These are phyloP conservation scores for Aaosphaeria pasadenensis DNA, from an alignment of 2,329 filamentous ascomycete genomes.

Conservation along the genomic window DNA sequence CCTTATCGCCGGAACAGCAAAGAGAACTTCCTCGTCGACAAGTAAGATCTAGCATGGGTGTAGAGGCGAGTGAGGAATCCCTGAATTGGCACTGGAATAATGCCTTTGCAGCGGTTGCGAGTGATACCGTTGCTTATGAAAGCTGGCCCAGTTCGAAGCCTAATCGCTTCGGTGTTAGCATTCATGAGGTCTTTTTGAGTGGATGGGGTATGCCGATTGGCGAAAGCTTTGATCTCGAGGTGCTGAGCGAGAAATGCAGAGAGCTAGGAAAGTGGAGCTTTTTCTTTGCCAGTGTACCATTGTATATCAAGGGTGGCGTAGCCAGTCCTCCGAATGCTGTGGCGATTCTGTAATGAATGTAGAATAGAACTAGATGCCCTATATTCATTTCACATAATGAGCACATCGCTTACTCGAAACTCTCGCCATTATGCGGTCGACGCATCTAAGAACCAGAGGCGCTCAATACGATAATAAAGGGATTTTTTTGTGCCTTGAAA, in stretches of 20 bases:
- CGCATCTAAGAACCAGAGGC: no score
- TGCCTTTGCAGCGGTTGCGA: slow-evolving; percentile 26
- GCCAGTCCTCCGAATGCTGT: slow-evolving; percentile 8
- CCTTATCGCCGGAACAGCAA: slow-evolving; percentile 3
- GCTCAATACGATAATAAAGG: no score
- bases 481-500: no score
- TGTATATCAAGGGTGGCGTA: slow-evolving; percentile 5
- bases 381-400: no score
- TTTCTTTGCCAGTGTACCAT: slow-evolving; percentile 54
- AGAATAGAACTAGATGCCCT: no score
- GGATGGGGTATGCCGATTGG: slow-evolving; percentile 33
- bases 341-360: slow-evolving; percentile 1
- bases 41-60: slow-evolving; percentile 28
- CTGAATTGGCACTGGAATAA: slow-evolving; percentile 68
- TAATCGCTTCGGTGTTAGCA: slow-evolving; percentile 8
- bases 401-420: no score
- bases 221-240: slow-evolving; percentile 35
- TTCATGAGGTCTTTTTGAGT: slow-evolving; percentile 19
- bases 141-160: slow-evolving; percentile 12
- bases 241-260: slow-evolving; percentile 24
- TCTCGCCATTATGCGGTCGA: no score
- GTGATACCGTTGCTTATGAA: slow-evolving; percentile 36
- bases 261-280: slow-evolving; percentile 18
- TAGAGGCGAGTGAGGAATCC: slow-evolving; percentile 87
- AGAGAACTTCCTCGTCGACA: slow-evolving; percentile 3